These are phyloP conservation scores for Cytospora paraplurivora DNA, from an alignment of 2,329 filamentous ascomycete species.

Conservation along the genomic window DNA sequence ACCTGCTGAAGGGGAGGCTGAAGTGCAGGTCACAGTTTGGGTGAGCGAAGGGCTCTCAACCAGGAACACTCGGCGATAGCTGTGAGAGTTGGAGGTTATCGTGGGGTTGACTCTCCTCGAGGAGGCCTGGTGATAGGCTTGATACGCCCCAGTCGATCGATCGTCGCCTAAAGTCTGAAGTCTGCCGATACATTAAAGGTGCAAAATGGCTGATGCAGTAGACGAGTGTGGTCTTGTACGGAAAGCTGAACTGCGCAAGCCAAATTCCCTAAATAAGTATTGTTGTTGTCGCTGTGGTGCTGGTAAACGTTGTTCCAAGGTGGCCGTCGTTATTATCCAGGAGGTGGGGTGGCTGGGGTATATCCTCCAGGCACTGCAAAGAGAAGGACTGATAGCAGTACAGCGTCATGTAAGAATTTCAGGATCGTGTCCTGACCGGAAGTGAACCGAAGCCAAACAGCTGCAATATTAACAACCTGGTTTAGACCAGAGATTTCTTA, in stretches of 20 bases:
- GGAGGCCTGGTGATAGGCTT: constrained; percentile 18
- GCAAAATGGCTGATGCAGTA: background rate
- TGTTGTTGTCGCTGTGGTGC: background rate
- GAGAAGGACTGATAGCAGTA: background rate
- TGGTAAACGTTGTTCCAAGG: no score
- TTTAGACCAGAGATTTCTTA: background rate
- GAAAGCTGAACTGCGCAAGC: constrained; percentile 1
- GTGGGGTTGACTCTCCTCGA: constrained; percentile 1
- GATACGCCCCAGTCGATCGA: constrained; percentile 35
- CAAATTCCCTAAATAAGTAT: background rate
- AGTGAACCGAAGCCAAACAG: background rate
- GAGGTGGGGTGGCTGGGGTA: background rate
- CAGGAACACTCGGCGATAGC: background rate
- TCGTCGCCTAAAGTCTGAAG: constrained; percentile 27
- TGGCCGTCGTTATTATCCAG: no score
- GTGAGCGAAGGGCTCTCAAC: background rate
- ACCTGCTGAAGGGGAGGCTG: background rate
- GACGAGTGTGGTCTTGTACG: background rate
- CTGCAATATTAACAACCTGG: background rate
- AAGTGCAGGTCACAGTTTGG: background rate
- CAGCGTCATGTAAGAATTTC: background rate
- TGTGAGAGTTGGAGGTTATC: constrained; percentile 3
- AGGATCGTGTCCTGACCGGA: background rate
- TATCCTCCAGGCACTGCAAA: background rate
- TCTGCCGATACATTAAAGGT: constrained; percentile 33